A percentile compares a stretch with the other conserved stretches of the same genome.
phyloP scores from a whole-genome alignment of 192 early-diverging fungal genomes.

The Kickxella alabastrina region DNA sequence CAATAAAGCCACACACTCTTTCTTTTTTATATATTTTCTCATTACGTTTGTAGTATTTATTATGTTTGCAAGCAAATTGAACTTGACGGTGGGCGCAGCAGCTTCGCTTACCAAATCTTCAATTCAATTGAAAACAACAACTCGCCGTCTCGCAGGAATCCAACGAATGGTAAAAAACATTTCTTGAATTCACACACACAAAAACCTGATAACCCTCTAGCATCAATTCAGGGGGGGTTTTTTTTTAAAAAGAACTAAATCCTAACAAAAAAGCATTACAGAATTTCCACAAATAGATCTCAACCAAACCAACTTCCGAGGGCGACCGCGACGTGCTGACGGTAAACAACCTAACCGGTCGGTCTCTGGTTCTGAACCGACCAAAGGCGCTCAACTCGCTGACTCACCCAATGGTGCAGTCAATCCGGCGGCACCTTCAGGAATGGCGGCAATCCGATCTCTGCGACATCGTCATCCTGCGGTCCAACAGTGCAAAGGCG shows the following conservation, averaged over 20 bases:
- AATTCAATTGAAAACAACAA: background rate
- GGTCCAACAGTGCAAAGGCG: constrained; percentile 65
- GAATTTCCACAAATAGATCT: too few species aligned
- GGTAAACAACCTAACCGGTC: constrained; percentile 39
- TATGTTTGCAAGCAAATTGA: too few species aligned
- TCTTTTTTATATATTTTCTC: too few species aligned
- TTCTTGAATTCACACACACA: background rate
- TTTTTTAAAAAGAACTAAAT: too few species aligned
- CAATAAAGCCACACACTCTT: too few species aligned
- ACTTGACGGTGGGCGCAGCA: too few species aligned
- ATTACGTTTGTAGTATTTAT: too few species aligned
- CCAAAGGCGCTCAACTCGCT: constrained; percentile 84
- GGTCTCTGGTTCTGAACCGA: constrained; percentile 72
- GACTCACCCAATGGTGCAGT: constrained; percentile 76
- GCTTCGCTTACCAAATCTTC: too few species aligned
- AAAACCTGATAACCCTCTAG: background rate
- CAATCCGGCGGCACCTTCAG: constrained; percentile 76
- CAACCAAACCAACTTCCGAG: constrained; percentile 10
- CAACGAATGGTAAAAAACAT: constrained; percentile 5
- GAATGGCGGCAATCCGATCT: constrained; percentile 85
- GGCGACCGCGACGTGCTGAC: constrained; percentile 39
- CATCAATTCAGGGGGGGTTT: too few species aligned
- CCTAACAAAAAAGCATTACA: too few species aligned
- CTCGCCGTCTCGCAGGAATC: constrained; percentile 8
- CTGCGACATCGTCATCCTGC: constrained; percentile 84